phyloP scores from a whole-genome alignment of 805 yeast species.

The Starmerella sp. region DNA sequence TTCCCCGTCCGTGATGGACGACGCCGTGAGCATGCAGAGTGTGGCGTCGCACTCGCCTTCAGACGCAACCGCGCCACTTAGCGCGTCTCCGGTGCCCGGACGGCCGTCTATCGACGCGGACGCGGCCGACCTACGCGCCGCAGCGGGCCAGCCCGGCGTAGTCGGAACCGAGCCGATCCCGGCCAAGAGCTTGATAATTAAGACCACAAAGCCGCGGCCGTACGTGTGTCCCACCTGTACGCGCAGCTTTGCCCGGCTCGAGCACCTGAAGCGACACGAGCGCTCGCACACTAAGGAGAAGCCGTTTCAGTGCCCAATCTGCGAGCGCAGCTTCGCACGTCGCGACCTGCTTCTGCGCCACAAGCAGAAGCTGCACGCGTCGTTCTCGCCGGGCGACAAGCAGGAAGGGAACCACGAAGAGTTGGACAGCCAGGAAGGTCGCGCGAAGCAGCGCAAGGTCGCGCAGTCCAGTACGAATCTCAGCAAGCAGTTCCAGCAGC shows the following conservation, averaged over 20 bases:
- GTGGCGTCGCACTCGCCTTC: not conserved
- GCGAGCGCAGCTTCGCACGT: constrained; percentile 92
- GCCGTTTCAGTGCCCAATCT: constrained; percentile 91
- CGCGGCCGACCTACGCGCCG: constrained; percentile 3
- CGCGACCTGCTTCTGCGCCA: constrained; percentile 65
- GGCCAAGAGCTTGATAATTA: constrained; percentile 67
- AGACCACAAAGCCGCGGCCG: constrained; percentile 90
- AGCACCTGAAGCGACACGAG: constrained; percentile 88
- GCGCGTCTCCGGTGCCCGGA: not conserved
- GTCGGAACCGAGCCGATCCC: constrained; percentile 57
- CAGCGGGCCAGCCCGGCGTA: constrained; percentile 15
- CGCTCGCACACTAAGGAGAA: constrained; percentile 91
- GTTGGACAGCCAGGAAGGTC: not conserved
- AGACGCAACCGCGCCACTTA: not conserved
- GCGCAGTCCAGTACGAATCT: not conserved
- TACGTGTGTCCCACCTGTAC: constrained; percentile 85
- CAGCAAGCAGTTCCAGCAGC: not conserved
- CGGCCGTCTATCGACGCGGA: not conserved
- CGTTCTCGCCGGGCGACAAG: constrained; percentile 25
- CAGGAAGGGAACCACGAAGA: not conserved
- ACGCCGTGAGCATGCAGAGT: not conserved
- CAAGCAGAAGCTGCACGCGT: constrained; percentile 77
- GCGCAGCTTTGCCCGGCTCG: constrained; percentile 88
- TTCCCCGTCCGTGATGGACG: not conserved
- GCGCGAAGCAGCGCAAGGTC: not conserved